Percentiles rank a stretch among this genome's conserved stretches.
These are phyloP conservation scores for Tetrapisispora nanseiensis DNA, from an alignment of 805 yeast species.

Conservation along the genomic window DNA sequence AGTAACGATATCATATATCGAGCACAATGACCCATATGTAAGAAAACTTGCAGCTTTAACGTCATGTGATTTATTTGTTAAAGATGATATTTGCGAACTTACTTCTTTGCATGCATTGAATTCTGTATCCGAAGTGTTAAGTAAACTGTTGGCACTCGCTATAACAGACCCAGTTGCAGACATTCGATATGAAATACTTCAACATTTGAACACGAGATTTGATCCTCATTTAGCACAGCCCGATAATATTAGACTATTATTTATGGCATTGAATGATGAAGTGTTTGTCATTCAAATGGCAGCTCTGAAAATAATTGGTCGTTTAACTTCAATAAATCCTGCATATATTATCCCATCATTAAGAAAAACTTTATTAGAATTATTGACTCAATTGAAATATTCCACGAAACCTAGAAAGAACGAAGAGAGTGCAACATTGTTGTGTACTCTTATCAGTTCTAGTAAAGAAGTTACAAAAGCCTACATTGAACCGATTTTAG, in stretches of 20 bases:
- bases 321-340: slow-evolving; percentile 79
- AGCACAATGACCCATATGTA: slow-evolving; percentile 68
- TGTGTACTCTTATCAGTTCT: slow-evolving; percentile 63
- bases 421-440: slow-evolving; percentile 76
- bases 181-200: slow-evolving; percentile 69
- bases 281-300: slow-evolving; percentile 71
- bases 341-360: slow-evolving; percentile 92
- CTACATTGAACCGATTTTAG: slow-evolving; percentile 83
- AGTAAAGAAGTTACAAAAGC: slow-evolving; percentile 82
- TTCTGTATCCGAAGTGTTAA: slow-evolving; percentile 78
- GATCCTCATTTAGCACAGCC: slow-evolving; percentile 94
- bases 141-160: slow-evolving; percentile 68
- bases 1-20: slow-evolving; percentile 76
- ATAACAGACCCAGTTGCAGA: slow-evolving; percentile 85
- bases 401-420: slow-evolving; percentile 65
- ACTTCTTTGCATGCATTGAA: slow-evolving; percentile 70
- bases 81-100: slow-evolving; percentile 78
- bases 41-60: slow-evolving; percentile 80
- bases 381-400: slow-evolving; percentile 75
- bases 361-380: slow-evolving; percentile 75
- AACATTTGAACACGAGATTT: slow-evolving; percentile 60
- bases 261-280: slow-evolving; percentile 89
- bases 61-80: slow-evolving; percentile 62
- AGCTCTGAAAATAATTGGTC: slow-evolving; percentile 70
- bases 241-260: slow-evolving; percentile 72